A percentile compares a stretch with the other conserved stretches of the same genome.
Evolutionary conservation across 2,329 filamentous ascomycete genomes (phyloP).

Genomic region (Xylaria sp.): DNA sequence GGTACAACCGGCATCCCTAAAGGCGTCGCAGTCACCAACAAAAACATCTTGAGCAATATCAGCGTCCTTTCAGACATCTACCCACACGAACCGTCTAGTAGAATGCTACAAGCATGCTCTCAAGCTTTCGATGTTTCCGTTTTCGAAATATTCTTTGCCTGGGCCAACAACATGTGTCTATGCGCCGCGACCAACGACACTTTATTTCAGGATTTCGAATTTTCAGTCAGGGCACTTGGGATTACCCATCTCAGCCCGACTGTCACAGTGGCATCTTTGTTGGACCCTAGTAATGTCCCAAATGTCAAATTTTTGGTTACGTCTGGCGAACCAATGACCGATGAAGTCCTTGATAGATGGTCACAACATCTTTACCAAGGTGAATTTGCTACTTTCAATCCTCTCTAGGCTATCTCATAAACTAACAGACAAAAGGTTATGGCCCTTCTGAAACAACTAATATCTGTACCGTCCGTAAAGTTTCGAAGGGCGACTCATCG

Average conservation of each 20-base stretch:
- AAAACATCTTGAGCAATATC: constrained; percentile 79
- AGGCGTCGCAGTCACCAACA: constrained; percentile 77
- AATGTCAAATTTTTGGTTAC: constrained; percentile 77
- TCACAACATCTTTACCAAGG: constrained; percentile 73
- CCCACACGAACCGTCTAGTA: constrained; percentile 57
- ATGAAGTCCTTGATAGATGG: constrained; percentile 74
- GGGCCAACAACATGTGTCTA: constrained; percentile 77
- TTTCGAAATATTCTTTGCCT: constrained; percentile 88
- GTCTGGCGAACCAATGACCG: constrained; percentile 79
- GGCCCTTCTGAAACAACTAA: constrained; percentile 88
- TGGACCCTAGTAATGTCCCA: constrained; percentile 72
- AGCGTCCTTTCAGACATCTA: constrained; percentile 69
- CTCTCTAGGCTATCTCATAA: neutral
- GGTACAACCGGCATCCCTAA: constrained; percentile 83
- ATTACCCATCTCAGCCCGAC: constrained; percentile 86
- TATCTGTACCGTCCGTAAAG: constrained; percentile 77
- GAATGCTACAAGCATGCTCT: constrained; percentile 82
- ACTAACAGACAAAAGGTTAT: constrained; percentile 57
- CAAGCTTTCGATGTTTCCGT: constrained; percentile 88
- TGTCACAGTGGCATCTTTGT: constrained; percentile 80
- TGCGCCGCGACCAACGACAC: constrained; percentile 77
- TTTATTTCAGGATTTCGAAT: constrained; percentile 74
- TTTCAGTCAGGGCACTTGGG: constrained; percentile 63
- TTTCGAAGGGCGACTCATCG: constrained; percentile 62
- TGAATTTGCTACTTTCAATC: constrained; percentile 19